These are phyloP conservation scores for Coemansia erecta DNA, from an alignment of 192 early-diverging fungal genomes.

Conservation along the genomic window DNA sequence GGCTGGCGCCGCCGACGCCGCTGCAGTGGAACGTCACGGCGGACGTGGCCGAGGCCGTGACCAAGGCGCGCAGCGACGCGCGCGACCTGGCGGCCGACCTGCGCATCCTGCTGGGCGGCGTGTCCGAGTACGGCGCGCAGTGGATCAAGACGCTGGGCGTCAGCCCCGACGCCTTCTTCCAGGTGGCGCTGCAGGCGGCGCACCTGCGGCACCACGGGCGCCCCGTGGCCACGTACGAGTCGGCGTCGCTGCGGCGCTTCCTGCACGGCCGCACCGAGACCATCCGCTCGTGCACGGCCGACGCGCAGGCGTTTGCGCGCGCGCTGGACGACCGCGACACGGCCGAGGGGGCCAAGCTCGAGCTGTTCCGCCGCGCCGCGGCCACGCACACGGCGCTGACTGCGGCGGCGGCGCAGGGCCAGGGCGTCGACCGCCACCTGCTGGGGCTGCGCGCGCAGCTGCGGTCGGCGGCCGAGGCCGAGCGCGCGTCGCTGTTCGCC, in stretches of 20 bases:
- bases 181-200: slow-evolving; percentile 86
- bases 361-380: slow-evolving; percentile 63
- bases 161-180: slow-evolving; percentile 88
- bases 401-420: slow-evolving; percentile 68
- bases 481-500: slow-evolving; percentile 69
- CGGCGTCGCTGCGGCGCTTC: slow-evolving; percentile 70
- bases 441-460: slow-evolving; percentile 78
- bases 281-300: slow-evolving; percentile 73
- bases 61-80: slow-evolving; percentile 64
- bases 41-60: slow-evolving; percentile 56
- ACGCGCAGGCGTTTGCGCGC: slow-evolving; percentile 73
- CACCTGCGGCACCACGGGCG: slow-evolving; percentile 72
- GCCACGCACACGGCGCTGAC: slow-evolving; percentile 71
- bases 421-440: slow-evolving; percentile 91
- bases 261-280: slow-evolving; percentile 92
- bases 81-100: slow-evolving; percentile 65
- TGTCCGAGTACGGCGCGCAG: slow-evolving; percentile 73
- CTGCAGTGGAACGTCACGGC: slow-evolving; percentile 70
- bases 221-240: slow-evolving; percentile 73
- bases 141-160: slow-evolving; percentile 81
- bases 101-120: slow-evolving; percentile 68
- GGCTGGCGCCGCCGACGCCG: slow-evolving; percentile 54
- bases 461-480: slow-evolving; percentile 57
- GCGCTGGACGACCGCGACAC: slow-evolving; percentile 69
- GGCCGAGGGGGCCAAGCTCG: slow-evolving; percentile 49